These are phyloP conservation scores for Cyclotella atomus DNA, from an alignment of 108 stramenopile species.

Conservation along the genomic window DNA sequence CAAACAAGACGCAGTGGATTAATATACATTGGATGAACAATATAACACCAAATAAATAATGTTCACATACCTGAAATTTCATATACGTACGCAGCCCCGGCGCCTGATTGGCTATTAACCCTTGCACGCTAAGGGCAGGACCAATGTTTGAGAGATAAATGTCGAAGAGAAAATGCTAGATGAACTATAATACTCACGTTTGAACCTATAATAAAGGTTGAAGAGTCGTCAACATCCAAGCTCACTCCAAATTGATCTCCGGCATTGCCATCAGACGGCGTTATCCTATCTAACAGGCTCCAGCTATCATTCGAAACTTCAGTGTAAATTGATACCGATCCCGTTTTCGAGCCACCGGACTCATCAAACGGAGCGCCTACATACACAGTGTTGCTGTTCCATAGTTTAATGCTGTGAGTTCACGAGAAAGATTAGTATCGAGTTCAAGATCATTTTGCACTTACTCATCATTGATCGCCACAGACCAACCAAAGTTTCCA, in stretches of 20 bases:
- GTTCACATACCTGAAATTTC: background rate
- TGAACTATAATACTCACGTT: background rate
- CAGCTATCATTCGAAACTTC: conserved; percentile 6
- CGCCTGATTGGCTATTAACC: background rate
- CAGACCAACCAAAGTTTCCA: conserved; percentile 30
- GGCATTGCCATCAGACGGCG: background rate
- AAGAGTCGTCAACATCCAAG: conserved; percentile 7
- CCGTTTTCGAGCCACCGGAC: background rate
- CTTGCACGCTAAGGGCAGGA: background rate
- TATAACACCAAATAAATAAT: background rate
- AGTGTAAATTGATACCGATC: conserved; percentile 15
- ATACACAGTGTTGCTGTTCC: background rate
- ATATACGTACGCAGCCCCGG: conserved; percentile 17
- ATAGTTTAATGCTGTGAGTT: background rate
- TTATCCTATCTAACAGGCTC: conserved; percentile 1
- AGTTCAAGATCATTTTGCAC: background rate
- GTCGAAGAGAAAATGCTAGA: background rate
- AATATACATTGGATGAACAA: background rate
- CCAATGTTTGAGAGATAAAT: background rate
- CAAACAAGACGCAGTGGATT: background rate
- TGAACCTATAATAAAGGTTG: background rate
- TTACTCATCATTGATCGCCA: conserved; percentile 3
- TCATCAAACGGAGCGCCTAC: conserved; percentile 25
- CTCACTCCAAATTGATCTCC: conserved; percentile 24
- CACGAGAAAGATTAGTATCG: background rate